phyloP scores from a whole-genome alignment of 1,284 basidiomycete genomes.

The Marasmius fiardii region DNA sequence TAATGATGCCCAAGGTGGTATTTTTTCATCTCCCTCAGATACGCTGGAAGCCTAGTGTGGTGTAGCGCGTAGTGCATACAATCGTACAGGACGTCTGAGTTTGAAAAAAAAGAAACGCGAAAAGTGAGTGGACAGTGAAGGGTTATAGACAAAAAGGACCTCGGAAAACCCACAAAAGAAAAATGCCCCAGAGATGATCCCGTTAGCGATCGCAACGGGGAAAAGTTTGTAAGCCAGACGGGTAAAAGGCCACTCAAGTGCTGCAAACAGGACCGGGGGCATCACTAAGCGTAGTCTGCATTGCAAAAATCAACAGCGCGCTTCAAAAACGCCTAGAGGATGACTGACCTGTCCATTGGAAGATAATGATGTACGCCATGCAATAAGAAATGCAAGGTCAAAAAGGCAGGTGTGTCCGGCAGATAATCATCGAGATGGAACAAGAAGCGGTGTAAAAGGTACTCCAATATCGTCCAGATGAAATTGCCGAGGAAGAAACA shows the following conservation, averaged over 20 bases:
- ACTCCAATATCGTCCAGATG: constrained; percentile 96
- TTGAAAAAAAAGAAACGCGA: constrained; percentile 11
- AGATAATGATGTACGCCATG: constrained; percentile 98
- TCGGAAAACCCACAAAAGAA: constrained; percentile 73
- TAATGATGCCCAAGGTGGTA: constrained; percentile 99
- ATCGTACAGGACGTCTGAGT: constrained; percentile 87
- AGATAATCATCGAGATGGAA: constrained; percentile 95
- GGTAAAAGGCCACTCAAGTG: constrained; percentile 87
- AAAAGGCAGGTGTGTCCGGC: constrained; percentile 79
- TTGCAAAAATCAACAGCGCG: constrained; percentile 8
- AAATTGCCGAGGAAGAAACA: constrained; percentile 84
- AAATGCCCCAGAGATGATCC: constrained; percentile 90
- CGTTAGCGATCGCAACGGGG: constrained; percentile 85
- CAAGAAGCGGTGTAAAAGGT: constrained; percentile 93
- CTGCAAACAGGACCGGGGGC: constrained; percentile 87
- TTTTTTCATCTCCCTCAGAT: constrained; percentile 91
- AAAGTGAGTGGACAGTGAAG: background rate
- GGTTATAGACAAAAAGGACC: background rate
- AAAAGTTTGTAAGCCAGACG: constrained; percentile 82
- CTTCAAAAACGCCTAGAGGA: constrained; percentile 2
- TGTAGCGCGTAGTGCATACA: constrained; percentile 93
- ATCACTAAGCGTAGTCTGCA: constrained; percentile 88
- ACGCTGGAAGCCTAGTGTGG: constrained; percentile 86
- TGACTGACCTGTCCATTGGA: constrained; percentile 84
- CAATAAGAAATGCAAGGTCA: constrained; percentile 89